Evolutionary conservation across 495 filamentous ascomycete species (phyloP).

Genomic region (Penicillium steckii): DNA sequence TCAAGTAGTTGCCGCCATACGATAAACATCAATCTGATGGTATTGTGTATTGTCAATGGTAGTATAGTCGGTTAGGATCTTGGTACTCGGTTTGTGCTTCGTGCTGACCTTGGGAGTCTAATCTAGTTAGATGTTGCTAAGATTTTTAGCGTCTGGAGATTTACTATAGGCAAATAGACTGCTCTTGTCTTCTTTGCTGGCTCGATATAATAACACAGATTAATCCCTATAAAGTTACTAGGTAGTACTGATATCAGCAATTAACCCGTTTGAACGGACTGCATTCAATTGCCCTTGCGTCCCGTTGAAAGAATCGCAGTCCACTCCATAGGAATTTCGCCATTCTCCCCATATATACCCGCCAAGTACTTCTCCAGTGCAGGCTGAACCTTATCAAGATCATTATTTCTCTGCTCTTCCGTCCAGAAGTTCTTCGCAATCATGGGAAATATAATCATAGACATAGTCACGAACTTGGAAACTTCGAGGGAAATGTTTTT

Average conservation of each 20-base stretch:
- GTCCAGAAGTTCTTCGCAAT: slow-evolving; percentile 32
- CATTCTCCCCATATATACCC: slow-evolving; percentile 29
- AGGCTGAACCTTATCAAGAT: slow-evolving; percentile 18
- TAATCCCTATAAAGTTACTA: no score
- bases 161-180: no score
- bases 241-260: background rate
- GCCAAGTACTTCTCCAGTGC: slow-evolving; percentile 32
- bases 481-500: slow-evolving; percentile 19
- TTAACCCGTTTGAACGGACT: background rate
- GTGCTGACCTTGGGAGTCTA: no score
- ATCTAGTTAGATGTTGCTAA: no score
- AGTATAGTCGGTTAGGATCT: no score
- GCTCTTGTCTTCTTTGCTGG: no score
- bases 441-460: slow-evolving; percentile 27
- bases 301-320: slow-evolving; percentile 35
- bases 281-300: slow-evolving; percentile 21
- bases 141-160: no score
- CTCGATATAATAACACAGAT: no score
- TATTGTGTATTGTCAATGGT: no score
- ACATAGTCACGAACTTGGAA: slow-evolving; percentile 29
- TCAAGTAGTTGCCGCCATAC: no score
- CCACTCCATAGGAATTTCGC: slow-evolving; percentile 30
- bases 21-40: no score
- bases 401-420: slow-evolving; percentile 27
- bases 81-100: no score